Conservation (phyloP, 352 stramenopile species). For the Globisporangium uncinulatum region DNA sequence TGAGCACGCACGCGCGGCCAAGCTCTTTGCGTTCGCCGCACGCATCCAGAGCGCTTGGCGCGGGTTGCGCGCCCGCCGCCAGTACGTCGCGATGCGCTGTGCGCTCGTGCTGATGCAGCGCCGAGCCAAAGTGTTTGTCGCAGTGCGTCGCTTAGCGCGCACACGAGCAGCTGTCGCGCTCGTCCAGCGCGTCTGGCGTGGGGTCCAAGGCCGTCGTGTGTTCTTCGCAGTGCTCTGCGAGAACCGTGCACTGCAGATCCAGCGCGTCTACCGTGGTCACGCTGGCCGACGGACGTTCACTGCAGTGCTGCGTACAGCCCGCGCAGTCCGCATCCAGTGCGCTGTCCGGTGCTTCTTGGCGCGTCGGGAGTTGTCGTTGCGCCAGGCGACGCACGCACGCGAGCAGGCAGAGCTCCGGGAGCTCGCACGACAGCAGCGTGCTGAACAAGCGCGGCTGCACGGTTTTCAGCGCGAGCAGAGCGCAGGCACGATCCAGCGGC, state of each 20-base stretch:
- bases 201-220: slow-evolving; percentile 19
- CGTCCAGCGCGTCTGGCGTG: slow-evolving; percentile 32
- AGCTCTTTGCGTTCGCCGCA: slow-evolving; percentile 58
- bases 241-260: slow-evolving; percentile 33
- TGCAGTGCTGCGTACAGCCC: slow-evolving; percentile 25
- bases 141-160: slow-evolving; percentile 26
- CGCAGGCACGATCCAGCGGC: slow-evolving; percentile 36
- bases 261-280: slow-evolving; percentile 38
- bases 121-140: slow-evolving; percentile 41
- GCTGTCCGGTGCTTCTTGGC: slow-evolving; percentile 31
- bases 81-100: slow-evolving; percentile 25
- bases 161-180: slow-evolving; percentile 11
- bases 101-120: slow-evolving; percentile 46
- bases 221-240: slow-evolving; percentile 25
- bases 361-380: slow-evolving; percentile 25
- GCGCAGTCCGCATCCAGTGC: slow-evolving; percentile 48
- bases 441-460: slow-evolving; percentile 16
- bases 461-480: slow-evolving; percentile 22
- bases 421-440: slow-evolving; percentile 11
- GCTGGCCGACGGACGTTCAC: slow-evolving; percentile 30
- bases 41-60: slow-evolving; percentile 63
- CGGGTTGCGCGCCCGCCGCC: slow-evolving; percentile 28
- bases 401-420: slow-evolving; percentile 30
- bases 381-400: slow-evolving; percentile 20
- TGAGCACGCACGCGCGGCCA: slow-evolving; percentile 54